A percentile compares a stretch with the other conserved stretches of the same genome.
Conservation (phyloP, 176 grass and related monocot species). For the Lolium multiflorum region DNA sequence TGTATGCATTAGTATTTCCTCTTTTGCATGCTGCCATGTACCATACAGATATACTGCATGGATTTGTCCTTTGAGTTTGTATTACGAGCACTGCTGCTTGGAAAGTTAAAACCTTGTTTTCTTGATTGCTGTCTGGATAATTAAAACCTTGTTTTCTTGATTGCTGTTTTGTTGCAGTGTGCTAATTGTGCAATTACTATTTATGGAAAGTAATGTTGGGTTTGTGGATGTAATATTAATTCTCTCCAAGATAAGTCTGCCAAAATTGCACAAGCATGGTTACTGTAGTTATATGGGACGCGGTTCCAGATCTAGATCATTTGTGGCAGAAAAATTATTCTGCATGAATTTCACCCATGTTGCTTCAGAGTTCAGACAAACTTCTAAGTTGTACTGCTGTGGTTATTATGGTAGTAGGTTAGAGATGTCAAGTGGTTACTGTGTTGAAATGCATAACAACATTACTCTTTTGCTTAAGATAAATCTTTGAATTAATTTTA, state of each 20-base stretch:
- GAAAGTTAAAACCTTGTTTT: neutral
- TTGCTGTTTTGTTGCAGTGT: neutral
- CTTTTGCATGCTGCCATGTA: neutral
- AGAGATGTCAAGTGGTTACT: neutral
- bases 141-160: neutral
- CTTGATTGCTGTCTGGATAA: neutral
- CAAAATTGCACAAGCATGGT: neutral
- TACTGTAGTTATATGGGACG: neutral
- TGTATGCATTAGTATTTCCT: neutral
- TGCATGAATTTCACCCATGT: neutral
- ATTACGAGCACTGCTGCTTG: neutral
- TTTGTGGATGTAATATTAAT: neutral
- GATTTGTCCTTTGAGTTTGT: neutral
- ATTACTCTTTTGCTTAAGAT: neutral
- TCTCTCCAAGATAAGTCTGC: neutral
- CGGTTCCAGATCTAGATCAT: neutral
- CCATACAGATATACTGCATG: neutral
- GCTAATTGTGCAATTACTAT: neutral
- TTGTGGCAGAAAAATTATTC: neutral
- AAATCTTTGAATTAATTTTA: too few relatives aligned
- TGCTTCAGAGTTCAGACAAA: neutral
- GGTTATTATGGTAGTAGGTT: neutral
- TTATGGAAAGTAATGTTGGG: neutral
- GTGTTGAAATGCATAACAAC: neutral
- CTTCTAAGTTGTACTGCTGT: neutral